Base-by-base conservation (phyloP, 345 rosid genomes). In the Psidium friedrichsthalianum region DNA sequence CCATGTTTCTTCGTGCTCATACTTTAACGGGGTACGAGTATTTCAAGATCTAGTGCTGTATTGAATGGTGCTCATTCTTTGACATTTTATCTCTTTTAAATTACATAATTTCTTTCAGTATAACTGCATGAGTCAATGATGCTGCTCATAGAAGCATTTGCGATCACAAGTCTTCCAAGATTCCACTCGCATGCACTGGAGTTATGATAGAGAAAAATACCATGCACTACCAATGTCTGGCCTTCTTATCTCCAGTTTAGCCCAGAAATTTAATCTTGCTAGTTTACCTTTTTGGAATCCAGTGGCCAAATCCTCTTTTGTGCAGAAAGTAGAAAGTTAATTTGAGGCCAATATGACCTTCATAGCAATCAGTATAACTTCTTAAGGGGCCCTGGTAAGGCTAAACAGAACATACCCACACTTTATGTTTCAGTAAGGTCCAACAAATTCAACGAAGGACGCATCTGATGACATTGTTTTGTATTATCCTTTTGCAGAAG, bases 401-500 rank as follows among this genome's bases (percentile, higher is more conserved):
- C 44, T 32, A 69, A 32, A 69, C 12, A 21, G 21, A 8, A 69
- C 22, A 32, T 40, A 32, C 36, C 24, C 44, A 69, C 32, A 24
- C 44, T 69, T 18, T 32, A 21, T 69, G 24, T 16, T 69, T 8
- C 44, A 69, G 78, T 32, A 69, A 69, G 78, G 78, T 32, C 47
- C 78, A 1, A 0, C 47, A 69, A 21, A 16, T 32, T 69, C 78
- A 16, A 32, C 44, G 8, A 32, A 32, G 44, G 47, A 32, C 16
- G 22, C 21, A 5, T 56, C 55, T 27, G 78, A 40, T 69, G 78
- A 69, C 78, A 32, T 69, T 32, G 78, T 69, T 54, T 82, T 82
- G 12, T 36, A 44, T 52, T 52, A 18, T 85, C 42, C 51, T 44
- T 54, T 54, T 55, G 86, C 94, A 95, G 99, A 97, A 91, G 90